Evolutionary conservation across 2,329 filamentous ascomycete species (phyloP), one percentile per base, ranked within the genome.

Genomic region (Ilyonectria robusta): DNA sequence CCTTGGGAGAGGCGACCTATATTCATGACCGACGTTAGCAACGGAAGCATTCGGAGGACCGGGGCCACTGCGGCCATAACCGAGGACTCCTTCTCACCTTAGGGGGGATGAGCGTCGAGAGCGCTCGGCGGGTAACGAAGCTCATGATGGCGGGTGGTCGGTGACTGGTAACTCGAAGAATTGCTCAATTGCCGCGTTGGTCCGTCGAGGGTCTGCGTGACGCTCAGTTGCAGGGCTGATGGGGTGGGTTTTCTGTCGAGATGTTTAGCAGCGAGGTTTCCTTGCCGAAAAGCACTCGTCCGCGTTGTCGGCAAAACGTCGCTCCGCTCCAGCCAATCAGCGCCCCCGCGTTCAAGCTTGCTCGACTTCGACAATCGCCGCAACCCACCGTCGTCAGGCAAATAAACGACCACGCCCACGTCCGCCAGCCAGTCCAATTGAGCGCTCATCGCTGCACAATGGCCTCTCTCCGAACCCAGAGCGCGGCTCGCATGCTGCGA

Each of bases 61-160:
- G 65, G 67, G 58, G 69, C 62, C 53, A 26, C 67, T 76, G 71
- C 72, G 74, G 67, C 65, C 66, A 70, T 70, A 68, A 71, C 65
- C 73, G 68, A 72, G 69, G 67, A 69, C 77, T 51, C 53, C 37
- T 50, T 56, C 87, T 77, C 87, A 97, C 95, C 94, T 99, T 99
- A 81, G 97, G 96, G 78, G 97, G 97, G 80, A 99, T 98, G 84
- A 99, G 92, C 88, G 97, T 97, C 82, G 96, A 98, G 81, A 98
- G 92, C 89, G 90, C 93, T 86, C 95, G 92, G 86, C 93, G 93
- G 81, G 91, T 90, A 81, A 97, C 89, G 90, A 91, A 96, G 89
- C 94, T 97, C 95, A 97, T 98, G 85, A 86, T 94, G 88, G 82
- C 79, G 79, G 79, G 73, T 70, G 72, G 72, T 75, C 66, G 70